A percentile compares a stretch with the other conserved stretches of the same genome.
Evolutionary conservation across 2,329 filamentous ascomycete species (phyloP).

Genomic region (Aaosphaeria arxii): DNA sequence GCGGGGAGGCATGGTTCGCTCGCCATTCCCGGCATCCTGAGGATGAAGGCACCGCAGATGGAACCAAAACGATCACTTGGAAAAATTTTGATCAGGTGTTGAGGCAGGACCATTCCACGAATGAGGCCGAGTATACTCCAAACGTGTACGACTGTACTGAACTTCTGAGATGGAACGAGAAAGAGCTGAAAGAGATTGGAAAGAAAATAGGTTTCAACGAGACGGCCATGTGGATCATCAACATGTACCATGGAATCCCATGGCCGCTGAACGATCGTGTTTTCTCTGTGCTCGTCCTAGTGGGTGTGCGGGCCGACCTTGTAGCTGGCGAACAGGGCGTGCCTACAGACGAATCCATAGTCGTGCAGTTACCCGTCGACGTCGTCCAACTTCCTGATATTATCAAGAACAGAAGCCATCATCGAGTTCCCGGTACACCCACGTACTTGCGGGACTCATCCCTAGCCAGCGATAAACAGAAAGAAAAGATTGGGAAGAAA

Average conservation of each 20-base stretch:
- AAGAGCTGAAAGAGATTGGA: constrained; percentile 19
- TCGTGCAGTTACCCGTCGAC: constrained; percentile 52
- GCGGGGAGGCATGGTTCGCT: constrained; percentile 60
- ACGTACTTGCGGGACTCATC: neutral
- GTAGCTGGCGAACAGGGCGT: constrained; percentile 7
- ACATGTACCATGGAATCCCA: constrained; percentile 65
- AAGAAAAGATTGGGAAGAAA: constrained; percentile 42
- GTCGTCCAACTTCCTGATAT: constrained; percentile 40
- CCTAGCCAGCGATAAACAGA: constrained; percentile 8
- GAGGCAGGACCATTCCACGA: constrained; percentile 55
- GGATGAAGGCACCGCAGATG: constrained; percentile 22
- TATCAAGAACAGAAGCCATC: constrained; percentile 11
- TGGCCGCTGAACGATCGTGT: constrained; percentile 60
- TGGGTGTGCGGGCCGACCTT: constrained; percentile 35
- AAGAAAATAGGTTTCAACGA: constrained; percentile 22
- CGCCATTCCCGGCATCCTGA: constrained; percentile 54
- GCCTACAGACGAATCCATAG: constrained; percentile 51
- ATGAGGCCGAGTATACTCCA: constrained; percentile 60
- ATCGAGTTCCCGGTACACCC: constrained; percentile 1
- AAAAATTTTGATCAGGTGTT: constrained; percentile 61
- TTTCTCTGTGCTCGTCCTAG: constrained; percentile 66
- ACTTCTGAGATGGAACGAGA: constrained; percentile 43
- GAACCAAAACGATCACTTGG: constrained; percentile 50
- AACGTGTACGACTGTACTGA: constrained; percentile 50
- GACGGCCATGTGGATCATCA: constrained; percentile 48